phyloP scores from a whole-genome alignment of 2,329 filamentous ascomycete species.

The Paramyrothecium roridum region DNA sequence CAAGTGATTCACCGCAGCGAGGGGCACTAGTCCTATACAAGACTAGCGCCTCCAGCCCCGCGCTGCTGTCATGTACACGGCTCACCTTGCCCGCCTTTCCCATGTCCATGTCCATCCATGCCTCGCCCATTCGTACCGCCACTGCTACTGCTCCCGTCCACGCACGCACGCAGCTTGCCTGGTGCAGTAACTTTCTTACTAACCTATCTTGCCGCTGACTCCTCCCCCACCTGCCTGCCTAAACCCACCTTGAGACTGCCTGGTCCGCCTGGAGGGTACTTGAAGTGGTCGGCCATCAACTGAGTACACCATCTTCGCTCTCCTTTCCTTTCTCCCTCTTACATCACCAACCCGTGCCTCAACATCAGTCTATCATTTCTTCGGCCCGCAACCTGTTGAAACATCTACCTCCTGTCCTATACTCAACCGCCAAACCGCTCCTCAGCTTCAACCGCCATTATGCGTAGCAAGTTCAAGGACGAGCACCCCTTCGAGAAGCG shows the following conservation, averaged over 20 bases:
- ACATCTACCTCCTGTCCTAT: slow-evolving; percentile 6
- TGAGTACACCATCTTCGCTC: background rate
- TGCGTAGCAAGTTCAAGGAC: slow-evolving; percentile 99
- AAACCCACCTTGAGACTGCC: slow-evolving; percentile 11
- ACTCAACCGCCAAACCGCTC: slow-evolving; percentile 13
- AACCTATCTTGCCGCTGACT: slow-evolving; percentile 12
- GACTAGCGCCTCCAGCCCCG: background rate
- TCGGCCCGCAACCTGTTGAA: background rate
- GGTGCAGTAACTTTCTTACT: slow-evolving; percentile 8
- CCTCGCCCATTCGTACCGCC: slow-evolving; percentile 15
- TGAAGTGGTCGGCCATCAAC: background rate
- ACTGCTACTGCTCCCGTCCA: slow-evolving; percentile 8
- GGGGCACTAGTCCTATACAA: background rate
- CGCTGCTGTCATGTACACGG: background rate
- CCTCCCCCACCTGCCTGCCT: slow-evolving; percentile 16
- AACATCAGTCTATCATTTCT: background rate
- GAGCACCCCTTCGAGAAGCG: slow-evolving; percentile 99
- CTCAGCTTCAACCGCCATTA: slow-evolving; percentile 48
- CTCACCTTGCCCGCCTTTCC: background rate
- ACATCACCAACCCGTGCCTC: background rate
- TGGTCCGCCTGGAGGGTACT: slow-evolving; percentile 10
- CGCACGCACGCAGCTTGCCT: slow-evolving; percentile 12
- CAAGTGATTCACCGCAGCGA: background rate
- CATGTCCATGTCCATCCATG: slow-evolving; percentile 9
- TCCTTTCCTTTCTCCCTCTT: background rate